A percentile compares a stretch with the other conserved stretches of the same genome.
Conservation (phyloP, 2,329 filamentous ascomycete species). For the Colletotrichum caudatum region DNA sequence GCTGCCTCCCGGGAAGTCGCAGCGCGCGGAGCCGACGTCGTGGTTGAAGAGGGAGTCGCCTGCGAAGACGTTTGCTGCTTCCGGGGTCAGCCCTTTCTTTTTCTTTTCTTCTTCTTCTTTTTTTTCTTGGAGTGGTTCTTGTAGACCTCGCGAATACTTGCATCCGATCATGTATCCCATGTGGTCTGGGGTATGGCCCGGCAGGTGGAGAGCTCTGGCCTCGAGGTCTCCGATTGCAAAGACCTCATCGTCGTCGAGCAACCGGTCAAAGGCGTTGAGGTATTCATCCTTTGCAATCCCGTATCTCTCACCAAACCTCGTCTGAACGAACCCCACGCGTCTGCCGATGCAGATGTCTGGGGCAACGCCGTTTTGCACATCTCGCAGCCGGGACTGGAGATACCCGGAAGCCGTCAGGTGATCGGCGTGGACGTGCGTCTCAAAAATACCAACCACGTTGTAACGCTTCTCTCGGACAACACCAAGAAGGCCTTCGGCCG, state of each 20-base stretch:
- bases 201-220: slow-evolving; percentile 57
- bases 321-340: slow-evolving; percentile 57
- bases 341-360: slow-evolving; percentile 57
- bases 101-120: neutral
- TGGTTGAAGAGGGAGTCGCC: slow-evolving; percentile 62
- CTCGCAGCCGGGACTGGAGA: slow-evolving; percentile 58
- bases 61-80: slow-evolving; percentile 52
- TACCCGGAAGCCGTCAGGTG: slow-evolving; percentile 67
- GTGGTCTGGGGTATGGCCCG: slow-evolving; percentile 63
- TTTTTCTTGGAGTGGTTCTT: neutral
- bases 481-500: slow-evolving; percentile 62
- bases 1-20: slow-evolving; percentile 64
- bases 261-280: slow-evolving; percentile 54
- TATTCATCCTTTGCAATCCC: slow-evolving; percentile 53
- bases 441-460: slow-evolving; percentile 62
- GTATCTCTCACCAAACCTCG: slow-evolving; percentile 55
- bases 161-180: slow-evolving; percentile 60
- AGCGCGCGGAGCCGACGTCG: slow-evolving; percentile 62
- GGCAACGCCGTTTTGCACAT: slow-evolving; percentile 25
- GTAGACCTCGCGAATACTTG: slow-evolving; percentile 6
- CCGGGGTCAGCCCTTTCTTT: neutral
- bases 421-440: slow-evolving; percentile 69
- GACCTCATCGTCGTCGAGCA: slow-evolving; percentile 57
- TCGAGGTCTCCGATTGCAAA: slow-evolving; percentile 57
- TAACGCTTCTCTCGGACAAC: slow-evolving; percentile 58